Evolutionary conservation across 2,329 filamentous ascomycete species (phyloP), one percentile per base, ranked within the genome.

Genomic region (Cercospora canescens): DNA sequence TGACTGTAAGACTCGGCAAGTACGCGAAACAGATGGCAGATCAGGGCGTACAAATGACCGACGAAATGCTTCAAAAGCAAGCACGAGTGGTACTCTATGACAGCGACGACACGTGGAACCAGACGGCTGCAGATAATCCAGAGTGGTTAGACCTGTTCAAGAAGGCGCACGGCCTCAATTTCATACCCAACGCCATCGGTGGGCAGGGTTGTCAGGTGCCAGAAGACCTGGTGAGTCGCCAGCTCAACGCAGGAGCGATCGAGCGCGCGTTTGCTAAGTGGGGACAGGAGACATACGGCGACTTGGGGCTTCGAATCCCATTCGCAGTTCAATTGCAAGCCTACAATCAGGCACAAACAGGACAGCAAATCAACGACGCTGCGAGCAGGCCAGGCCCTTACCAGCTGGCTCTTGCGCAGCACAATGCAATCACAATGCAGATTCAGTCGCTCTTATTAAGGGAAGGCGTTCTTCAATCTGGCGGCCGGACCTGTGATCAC

Each of bases 111-210:
- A 71, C 77, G 7, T 85, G 82, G 82, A 81, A 74, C 54, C 76
- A 78, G 65, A 78, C 76, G 16, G 76, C 80, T 39, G 78, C 78
- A 11, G 78, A 80, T 64, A 79, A 79, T 59, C 71, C 75, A 6
- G 82, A 83, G 63, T 84, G 82, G 82, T 75, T 83, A 11, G 79
- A 78, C 50, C 70, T 84, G 6, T 84, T 83, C 76, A 83, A 83
- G 70, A 81, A 82, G 70, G 81, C 81, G 5, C 81, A 83, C 56
- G 81, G 81, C 3, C 75, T 83, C 28, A 72, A 77, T 55, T 76
- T 75, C 66, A 76, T 78, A 5, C 77, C 77, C 2, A 67, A 60
- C 18, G 66, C 67, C 1, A 67, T 79, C 14, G 76, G 76, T 35
- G 77, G 76, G 1, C 66, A 71, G 60, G 76, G 76, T 11, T 54